A percentile compares a stretch with the other conserved stretches of the same genome.
Conservation (phyloP, 352 stramenopile species). For the Phytopythium kandeliae region DNA sequence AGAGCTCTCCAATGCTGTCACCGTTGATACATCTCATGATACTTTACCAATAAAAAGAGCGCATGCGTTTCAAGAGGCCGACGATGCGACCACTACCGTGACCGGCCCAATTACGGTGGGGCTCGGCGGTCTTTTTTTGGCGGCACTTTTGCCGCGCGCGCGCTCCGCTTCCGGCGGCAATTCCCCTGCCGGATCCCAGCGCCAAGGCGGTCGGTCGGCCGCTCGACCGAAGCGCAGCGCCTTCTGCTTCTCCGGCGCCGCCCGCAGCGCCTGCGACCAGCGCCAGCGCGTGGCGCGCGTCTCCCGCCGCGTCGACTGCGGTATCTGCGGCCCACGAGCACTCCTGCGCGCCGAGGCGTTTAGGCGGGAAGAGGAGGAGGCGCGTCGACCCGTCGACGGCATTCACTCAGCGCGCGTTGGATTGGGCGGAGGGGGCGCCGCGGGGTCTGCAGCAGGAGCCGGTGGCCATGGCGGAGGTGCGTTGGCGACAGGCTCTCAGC, state of each 20-base stretch:
- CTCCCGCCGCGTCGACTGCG: background rate
- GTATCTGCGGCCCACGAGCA: background rate
- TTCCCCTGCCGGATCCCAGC: background rate
- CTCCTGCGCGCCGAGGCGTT: no score
- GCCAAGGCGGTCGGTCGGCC: background rate
- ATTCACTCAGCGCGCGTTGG: background rate
- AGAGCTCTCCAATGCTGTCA: no score
- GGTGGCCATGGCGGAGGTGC: constrained; percentile 15
- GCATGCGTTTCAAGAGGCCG: no score
- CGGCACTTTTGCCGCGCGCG: constrained; percentile 4
- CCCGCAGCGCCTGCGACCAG: background rate
- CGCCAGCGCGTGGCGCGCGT: background rate
- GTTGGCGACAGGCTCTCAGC: background rate
- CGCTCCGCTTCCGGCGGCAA: background rate
- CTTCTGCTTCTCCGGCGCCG: no score
- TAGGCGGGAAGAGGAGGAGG: no score
- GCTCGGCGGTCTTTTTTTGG: constrained; percentile 7
- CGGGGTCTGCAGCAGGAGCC: background rate
- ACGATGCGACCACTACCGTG: no score
- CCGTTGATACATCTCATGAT: no score
- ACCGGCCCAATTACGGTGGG: no score
- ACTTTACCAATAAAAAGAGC: no score
- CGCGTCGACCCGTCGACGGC: no score
- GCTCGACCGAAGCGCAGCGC: no score
- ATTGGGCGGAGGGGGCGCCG: background rate